Percentiles rank a stretch among this genome's conserved stretches.
These are phyloP conservation scores for Geotrichum klebahnii DNA, from an alignment of 1,139 yeast genomes.

Conservation along the genomic window DNA sequence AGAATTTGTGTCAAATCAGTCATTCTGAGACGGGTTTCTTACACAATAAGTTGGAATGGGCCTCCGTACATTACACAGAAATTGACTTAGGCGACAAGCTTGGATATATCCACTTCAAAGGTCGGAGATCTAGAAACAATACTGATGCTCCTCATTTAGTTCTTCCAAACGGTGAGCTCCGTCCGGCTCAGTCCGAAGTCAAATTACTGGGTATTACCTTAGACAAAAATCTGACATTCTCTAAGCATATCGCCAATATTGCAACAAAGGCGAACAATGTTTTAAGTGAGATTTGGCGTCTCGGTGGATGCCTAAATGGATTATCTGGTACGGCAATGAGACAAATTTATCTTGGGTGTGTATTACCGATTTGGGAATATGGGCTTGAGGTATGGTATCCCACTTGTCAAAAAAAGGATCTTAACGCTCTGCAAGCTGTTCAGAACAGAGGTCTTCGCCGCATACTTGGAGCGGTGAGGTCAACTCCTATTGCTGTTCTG, in stretches of 20 bases:
- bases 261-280: background rate
- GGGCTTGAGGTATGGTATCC: too few relatives aligned
- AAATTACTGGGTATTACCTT: background rate
- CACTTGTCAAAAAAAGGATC: too few relatives aligned
- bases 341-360: too few relatives aligned
- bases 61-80: background rate
- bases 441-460: too few relatives aligned
- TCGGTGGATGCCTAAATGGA: background rate
- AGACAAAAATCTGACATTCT: background rate
- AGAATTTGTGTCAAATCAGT: too few relatives aligned
- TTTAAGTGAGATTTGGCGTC: background rate
- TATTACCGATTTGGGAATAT: too few relatives aligned
- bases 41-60: too few relatives aligned
- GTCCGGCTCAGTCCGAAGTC: background rate
- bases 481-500: too few relatives aligned
- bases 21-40: too few relatives aligned
- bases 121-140: background rate
- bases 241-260: background rate
- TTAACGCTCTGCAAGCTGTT: too few relatives aligned
- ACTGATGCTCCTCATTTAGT: background rate
- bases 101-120: background rate
- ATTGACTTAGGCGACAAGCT: slow-evolving; percentile 2
- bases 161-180: background rate
- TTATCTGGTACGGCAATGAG: background rate
- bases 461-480: too few relatives aligned